A percentile compares a stretch with the other conserved stretches of the same genome.
phyloP scores from a whole-genome alignment of 768 basidiomycete genomes.

The Mycena epipterygia region DNA sequence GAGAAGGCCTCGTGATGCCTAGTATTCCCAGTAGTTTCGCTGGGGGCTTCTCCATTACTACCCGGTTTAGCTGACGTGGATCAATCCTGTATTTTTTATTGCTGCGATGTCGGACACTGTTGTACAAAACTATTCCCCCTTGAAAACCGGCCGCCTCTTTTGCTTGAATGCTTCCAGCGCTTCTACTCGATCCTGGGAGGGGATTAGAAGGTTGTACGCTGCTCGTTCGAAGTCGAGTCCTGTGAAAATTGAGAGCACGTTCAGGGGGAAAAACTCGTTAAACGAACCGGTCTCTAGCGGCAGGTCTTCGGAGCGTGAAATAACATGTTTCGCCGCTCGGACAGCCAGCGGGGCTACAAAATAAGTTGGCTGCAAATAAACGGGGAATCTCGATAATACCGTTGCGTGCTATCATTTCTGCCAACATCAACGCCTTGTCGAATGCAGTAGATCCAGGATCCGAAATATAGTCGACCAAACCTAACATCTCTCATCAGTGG shows the following conservation, averaged over 20 bases:
- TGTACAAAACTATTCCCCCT: constrained; percentile 72
- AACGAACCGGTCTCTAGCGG: constrained; percentile 80
- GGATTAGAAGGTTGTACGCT: constrained; percentile 85
- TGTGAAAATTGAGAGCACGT: constrained; percentile 36
- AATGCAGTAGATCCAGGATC: constrained; percentile 69
- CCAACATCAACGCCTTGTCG: constrained; percentile 80
- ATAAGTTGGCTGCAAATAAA: not conserved
- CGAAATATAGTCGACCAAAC: constrained; percentile 88
- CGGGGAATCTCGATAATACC: constrained; percentile 56
- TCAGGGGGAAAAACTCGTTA: not conserved
- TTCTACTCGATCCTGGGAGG: constrained; percentile 82
- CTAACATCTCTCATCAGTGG: constrained; percentile 51
- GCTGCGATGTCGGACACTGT: constrained; percentile 36
- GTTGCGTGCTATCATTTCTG: constrained; percentile 74
- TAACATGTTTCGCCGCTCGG: constrained; percentile 89
- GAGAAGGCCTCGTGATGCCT: constrained; percentile 72
- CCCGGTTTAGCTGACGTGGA: constrained; percentile 56
- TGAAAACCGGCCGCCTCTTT: constrained; percentile 84
- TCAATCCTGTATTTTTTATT: constrained; percentile 39
- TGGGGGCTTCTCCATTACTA: constrained; percentile 61
- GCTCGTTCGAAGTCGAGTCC: constrained; percentile 95
- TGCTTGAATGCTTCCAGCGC: constrained; percentile 90
- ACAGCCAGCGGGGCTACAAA: constrained; percentile 84
- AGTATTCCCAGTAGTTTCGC: constrained; percentile 66
- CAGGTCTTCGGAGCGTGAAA: constrained; percentile 84